These are phyloP conservation scores for Fusarium sarcochroum DNA, from an alignment of 2,329 filamentous ascomycete genomes.

Conservation along the genomic window DNA sequence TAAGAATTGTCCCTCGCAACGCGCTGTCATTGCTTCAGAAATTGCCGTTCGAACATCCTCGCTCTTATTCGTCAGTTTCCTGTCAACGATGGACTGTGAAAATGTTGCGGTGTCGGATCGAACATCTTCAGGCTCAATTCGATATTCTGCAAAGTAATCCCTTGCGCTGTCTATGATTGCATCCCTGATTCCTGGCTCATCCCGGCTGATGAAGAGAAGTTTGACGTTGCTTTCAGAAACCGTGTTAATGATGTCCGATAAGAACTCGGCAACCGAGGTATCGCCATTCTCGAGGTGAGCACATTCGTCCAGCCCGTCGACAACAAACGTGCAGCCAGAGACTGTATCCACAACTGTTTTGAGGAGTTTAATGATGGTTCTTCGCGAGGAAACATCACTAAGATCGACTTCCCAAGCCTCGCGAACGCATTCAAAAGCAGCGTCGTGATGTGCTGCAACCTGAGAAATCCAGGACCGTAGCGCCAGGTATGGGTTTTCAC, in stretches of 20 bases:
- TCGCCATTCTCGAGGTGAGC: not conserved
- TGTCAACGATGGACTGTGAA: conserved; percentile 47
- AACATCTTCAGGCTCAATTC: conserved; percentile 36
- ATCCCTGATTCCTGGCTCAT: conserved; percentile 44
- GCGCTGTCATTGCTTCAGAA: conserved; percentile 44
- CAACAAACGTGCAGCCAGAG: conserved; percentile 42
- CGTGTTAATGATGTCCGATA: conserved; percentile 23
- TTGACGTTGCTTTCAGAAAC: conserved; percentile 20
- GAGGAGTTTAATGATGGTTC: conserved; percentile 39
- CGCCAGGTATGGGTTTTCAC: conserved; percentile 44
- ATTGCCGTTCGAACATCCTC: conserved; percentile 29
- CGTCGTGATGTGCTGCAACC: fast-evolving
- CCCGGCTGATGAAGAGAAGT: conserved; percentile 48
- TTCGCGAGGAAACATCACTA: conserved; percentile 27
- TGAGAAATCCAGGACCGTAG: conserved; percentile 49
- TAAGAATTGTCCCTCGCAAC: conserved; percentile 54
- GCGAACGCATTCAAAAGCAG: not conserved
- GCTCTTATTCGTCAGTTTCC: conserved; percentile 49
- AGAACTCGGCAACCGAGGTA: conserved; percentile 30
- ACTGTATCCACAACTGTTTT: conserved; percentile 16
- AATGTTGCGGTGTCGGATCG: conserved; percentile 37
- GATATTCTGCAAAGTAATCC: conserved; percentile 5
- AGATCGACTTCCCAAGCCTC: conserved; percentile 38
- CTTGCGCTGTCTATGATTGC: not conserved
- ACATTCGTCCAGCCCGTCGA: conserved; percentile 57